Evolutionary conservation across 2,329 filamentous ascomycete species (phyloP), one percentile per base, ranked within the genome.

Genomic region (Nemania abortiva): DNA sequence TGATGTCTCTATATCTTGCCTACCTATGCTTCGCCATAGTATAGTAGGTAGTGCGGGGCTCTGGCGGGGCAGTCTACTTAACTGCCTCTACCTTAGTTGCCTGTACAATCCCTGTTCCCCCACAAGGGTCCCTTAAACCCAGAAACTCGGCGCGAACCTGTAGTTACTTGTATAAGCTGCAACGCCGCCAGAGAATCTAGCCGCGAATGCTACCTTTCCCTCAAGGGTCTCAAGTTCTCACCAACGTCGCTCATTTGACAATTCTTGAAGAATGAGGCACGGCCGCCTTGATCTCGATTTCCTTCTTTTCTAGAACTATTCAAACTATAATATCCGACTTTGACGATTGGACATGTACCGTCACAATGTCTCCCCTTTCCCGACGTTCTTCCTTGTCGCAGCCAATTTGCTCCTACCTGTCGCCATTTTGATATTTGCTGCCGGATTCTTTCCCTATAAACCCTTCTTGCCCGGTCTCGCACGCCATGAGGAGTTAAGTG

Each of bases 381-480:
- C 77, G 72, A 80, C 78, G 68, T 63, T 84, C 60, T 78, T 87
- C 70, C 87, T 94, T 69, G 78, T 87, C 60, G 81, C 89, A 72
- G 91, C 93, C 76, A 97, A 98, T 80, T 65, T 94, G 37, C 82
- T 97, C 69, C 89, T 97, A 53, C 92, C 93, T 2, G 77, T 92
- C 64, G 91, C 94, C 55, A 89, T 95, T 72, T 74, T 92, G 63
- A 81, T 91, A 72, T 98, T 98, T 80, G 95, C 93, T 29, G 89
- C 90, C 37, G 95, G 96, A 15, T 99, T 99, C 86, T 99, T 99
- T 78, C 96, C 96, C 7, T 98, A 98, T 82, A 99, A 99, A 78
- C 94, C 96, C 2, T 92, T 97, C 73, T 86, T 99, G 56, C 90
- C 95, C 11, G 96, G 96, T 3, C 84, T 97, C 55, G 95, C 96